A percentile compares a stretch with the other conserved stretches of the same genome.
phyloP scores from a whole-genome alignment of 176 grass and related monocot species.

The Ampelocalamus luodianensis region DNA sequence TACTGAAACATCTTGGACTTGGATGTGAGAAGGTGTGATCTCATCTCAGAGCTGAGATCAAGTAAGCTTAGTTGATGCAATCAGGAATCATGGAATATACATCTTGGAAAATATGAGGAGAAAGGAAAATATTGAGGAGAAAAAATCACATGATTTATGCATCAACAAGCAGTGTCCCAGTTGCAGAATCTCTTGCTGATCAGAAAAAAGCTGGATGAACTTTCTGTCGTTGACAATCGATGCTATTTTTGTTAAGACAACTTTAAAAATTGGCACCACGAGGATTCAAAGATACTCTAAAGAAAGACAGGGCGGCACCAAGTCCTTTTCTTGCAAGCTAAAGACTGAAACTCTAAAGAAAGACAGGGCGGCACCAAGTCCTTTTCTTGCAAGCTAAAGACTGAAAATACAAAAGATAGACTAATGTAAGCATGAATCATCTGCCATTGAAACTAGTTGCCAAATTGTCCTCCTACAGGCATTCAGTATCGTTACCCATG shows the following conservation, averaged over 20 bases:
- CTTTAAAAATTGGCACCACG: neutral
- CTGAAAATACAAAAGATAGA: neutral
- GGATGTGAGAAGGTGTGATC: neutral
- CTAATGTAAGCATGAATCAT: neutral
- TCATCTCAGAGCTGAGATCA: neutral
- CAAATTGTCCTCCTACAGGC: neutral
- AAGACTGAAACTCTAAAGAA: no score
- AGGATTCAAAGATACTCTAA: neutral
- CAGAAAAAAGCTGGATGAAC: neutral
- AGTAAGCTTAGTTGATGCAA: neutral
- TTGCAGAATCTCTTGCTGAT: neutral
- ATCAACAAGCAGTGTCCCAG: neutral
- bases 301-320: neutral
- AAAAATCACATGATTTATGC: neutral
- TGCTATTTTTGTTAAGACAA: neutral
- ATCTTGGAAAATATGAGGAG: neutral
- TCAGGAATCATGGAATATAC: neutral
- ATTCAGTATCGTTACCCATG: neutral
- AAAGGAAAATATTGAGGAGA: neutral
- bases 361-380: no score
- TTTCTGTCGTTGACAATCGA: neutral
- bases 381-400: no score
- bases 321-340: neutral
- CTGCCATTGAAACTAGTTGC: neutral
- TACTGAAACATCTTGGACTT: neutral